Evolutionary conservation across 192 early-diverging fungal species (phyloP), one percentile per base, ranked within the genome.

Genomic region (Entophlyctis helioformis): DNA sequence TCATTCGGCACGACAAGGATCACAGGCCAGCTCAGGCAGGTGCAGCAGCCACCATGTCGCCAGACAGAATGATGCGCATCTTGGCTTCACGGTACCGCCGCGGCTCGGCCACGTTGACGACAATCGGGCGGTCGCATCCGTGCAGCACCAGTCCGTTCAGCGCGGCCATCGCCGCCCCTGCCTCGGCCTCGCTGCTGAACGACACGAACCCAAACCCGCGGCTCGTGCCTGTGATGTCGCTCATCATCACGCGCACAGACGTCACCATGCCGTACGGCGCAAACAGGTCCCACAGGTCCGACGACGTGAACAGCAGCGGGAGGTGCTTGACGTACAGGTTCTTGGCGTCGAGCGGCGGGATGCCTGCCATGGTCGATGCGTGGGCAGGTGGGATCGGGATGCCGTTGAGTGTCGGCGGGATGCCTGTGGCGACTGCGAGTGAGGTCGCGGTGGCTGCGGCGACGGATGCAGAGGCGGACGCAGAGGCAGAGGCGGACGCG

Each of bases 291-390:
- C 62, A 67, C 1, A 71, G 56, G 35, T 68, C 69, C 19, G 55
- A 38, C 29, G 66, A 65, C 48, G 57, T 56, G 42, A 71, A 39
- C 37, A 49, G 56, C 4, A 61, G 58, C 15, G 61, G 62, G 16
- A 71, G 55, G 48, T 71, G 69, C 51, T 71, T 71, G 52, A 71
- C 46, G 59, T 68, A 71, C 34, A 71, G 51, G 50, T 71, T 71
- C 25, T 53, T 57, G 18, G 33, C 43, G 43, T 71, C 69, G 6
- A 71, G 47, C 11, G 12, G 5, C 5, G 42, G 7, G 37, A 3
- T 39, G 42, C 3, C 15, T 2, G 42, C 42, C 6, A 9, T n/a
- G 29, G 4, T 31, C 29, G 29, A 31, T 4, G 29, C 29, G 29
- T 31, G 4, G 29, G 29, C 29, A 8, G 29, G 29, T 31, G 4